Base-by-base conservation (phyloP, 2,329 filamentous ascomycete genomes). In the Coniochaeta ligniaria region DNA sequence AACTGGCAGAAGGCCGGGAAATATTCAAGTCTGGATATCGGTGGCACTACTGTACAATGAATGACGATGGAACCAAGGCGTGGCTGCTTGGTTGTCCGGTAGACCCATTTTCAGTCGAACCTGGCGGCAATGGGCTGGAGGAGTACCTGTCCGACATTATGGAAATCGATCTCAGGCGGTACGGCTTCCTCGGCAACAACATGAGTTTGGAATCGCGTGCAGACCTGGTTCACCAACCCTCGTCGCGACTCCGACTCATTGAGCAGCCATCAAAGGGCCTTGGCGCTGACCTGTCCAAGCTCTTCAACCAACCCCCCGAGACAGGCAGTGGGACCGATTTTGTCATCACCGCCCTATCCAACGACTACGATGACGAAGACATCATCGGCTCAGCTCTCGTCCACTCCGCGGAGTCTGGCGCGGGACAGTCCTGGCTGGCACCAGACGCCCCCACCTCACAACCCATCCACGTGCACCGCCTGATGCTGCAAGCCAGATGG, bases 41-140 rank as follows among this genome's bases (percentile, higher is more conserved):
- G 62, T 99, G 95, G 95, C 94, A 98, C 73, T 99, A 99, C 72
- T 98, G 95, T 73, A 96, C 92, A 3, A 90, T 97, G 75, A 96
- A 97, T 71, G 88, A 95, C 63, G 91, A 96, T 68, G 94, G 94
- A 6, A 97, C 95, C 7, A 96, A 96, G 71, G 95, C 92, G 8
- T 99, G 95, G 93, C 80, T 99, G 26, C 82, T 99, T n/a, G 95
- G 95, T 9, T 97, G 92, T 69, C 90, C 90, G 2, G 88, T 90
- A 3, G 92, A 96, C 64, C 77, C 82, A 45, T 77, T 82, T 20
- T 79, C 83, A 7, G 85, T 87, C 56, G 88, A 88, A 43, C 79
- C 88, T 17, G 88, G 84, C 1, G 82, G 84, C 16, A 88, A 86
- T 61, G 86, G 85, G 3, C 88, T 92, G 61, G 94, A 96, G 70